A percentile compares a stretch with the other conserved stretches of the same genome.
Evolutionary conservation across 108 stramenopile genomes (phyloP).

Genomic region (Skeletonema menzelii): DNA sequence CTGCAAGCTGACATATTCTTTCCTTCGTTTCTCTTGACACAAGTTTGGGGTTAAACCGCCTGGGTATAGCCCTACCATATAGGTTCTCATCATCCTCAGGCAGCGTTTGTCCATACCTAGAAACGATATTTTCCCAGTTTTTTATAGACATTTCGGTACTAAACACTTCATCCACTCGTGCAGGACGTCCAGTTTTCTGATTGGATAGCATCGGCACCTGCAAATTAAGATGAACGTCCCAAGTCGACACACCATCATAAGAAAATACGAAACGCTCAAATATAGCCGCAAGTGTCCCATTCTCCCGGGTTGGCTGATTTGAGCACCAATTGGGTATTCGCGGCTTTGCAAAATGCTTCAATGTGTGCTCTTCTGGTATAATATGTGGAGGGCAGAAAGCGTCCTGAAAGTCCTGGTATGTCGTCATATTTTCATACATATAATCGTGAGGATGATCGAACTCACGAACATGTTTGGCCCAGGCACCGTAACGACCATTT

Average conservation of each 20-base stretch:
- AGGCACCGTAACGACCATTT: not conserved
- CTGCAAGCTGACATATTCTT: constrained; percentile 26
- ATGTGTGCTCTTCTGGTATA: not conserved
- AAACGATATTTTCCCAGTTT: constrained; percentile 16
- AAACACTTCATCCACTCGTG: constrained; percentile 16
- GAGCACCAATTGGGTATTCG: constrained; percentile 21
- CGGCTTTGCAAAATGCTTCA: not conserved
- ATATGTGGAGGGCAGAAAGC: constrained; percentile 24
- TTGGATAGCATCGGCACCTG: constrained; percentile 34
- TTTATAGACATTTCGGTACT: constrained; percentile 13
- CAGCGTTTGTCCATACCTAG: constrained; percentile 1
- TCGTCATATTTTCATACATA: constrained; percentile 23
- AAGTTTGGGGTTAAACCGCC: constrained; percentile 25
- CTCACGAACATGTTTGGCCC: not conserved
- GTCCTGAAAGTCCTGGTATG: constrained; percentile 31
- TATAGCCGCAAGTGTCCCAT: constrained; percentile 39
- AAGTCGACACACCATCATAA: constrained; percentile 36
- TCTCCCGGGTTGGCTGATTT: constrained; percentile 16
- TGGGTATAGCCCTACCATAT: constrained; percentile 33
- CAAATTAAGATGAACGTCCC: constrained; percentile 40
- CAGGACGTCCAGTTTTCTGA: constrained; percentile 19
- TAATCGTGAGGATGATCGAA: constrained; percentile 11
- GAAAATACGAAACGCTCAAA: constrained; percentile 40
- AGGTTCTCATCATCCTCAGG: constrained; percentile 22
- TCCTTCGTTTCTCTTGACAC: constrained; percentile 25